A percentile compares a stretch with the other conserved stretches of the same genome.
Evolutionary conservation across 345 rosid genomes (phyloP).

Genomic region (Aquilaria yunnanensis): DNA sequence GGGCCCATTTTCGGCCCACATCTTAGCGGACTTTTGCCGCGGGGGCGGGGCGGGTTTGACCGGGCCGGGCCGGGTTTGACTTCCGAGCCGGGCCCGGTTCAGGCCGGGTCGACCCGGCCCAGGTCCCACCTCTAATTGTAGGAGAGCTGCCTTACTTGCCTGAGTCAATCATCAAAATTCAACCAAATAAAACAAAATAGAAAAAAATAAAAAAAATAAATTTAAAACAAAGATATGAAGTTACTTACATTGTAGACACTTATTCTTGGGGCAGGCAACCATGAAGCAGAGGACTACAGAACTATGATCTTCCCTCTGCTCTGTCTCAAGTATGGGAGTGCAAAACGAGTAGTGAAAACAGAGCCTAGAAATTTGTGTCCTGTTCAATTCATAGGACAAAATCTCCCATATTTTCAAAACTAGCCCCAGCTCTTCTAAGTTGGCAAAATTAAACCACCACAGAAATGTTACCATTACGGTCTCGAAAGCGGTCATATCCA

Average conservation of each 20-base stretch:
- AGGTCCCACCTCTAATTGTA: constrained; percentile 14
- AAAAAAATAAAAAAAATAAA: neutral
- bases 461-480: constrained; percentile 26
- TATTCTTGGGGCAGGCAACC: constrained; percentile 44
- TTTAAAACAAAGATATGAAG: too few species aligned
- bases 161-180: neutral
- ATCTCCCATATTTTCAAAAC: neutral
- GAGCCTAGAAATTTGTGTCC: constrained; percentile 72
- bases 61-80: too few species aligned
- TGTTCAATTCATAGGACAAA: constrained; percentile 6
- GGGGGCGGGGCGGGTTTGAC: too few species aligned
- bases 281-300: constrained; percentile 38
- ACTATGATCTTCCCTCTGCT: constrained; percentile 50
- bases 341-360: constrained; percentile 41
- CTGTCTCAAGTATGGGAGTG: constrained; percentile 47
- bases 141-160: constrained; percentile 68
- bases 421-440: too few species aligned
- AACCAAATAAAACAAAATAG: neutral
- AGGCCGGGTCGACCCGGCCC: too few species aligned
- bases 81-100: too few species aligned
- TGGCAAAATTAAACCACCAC: neutral
- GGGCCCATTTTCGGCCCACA: too few species aligned
- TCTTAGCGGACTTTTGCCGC: too few species aligned
- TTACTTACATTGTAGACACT: constrained; percentile 44
- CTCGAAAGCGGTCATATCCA: constrained; percentile 24